These are phyloP conservation scores for Entrophospora sp. DNA, from an alignment of 192 early-diverging fungal species.

Conservation along the genomic window DNA sequence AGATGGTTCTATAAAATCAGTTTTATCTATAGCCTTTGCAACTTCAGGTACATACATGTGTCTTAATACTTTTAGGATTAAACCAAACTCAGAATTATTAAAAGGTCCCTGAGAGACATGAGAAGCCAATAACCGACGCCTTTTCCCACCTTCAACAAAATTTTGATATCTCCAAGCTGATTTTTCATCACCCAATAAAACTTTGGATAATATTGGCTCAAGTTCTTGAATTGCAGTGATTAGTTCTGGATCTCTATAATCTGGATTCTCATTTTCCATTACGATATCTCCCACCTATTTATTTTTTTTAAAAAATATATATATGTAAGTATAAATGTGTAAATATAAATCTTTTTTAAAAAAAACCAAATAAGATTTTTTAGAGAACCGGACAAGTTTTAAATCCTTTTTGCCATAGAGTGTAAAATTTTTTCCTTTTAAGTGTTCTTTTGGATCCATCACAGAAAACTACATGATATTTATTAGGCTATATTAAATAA, in stretches of 20 bases:
- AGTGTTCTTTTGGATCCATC: too few relatives aligned
- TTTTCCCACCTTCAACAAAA: slow-evolving; percentile 11
- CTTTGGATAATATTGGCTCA: background rate
- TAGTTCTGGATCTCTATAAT: background rate
- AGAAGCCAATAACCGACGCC: background rate
- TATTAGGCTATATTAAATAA: too few relatives aligned
- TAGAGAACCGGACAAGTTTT: too few relatives aligned
- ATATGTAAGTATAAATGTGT: too few relatives aligned
- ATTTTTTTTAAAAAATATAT: background rate
- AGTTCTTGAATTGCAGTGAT: background rate
- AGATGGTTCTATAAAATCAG: too few relatives aligned
- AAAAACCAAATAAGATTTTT: too few relatives aligned
- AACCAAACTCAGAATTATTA: background rate
- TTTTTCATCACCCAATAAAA: background rate
- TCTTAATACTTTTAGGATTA: slow-evolving; percentile 2
- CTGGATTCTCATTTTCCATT: background rate
- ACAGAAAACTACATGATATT: too few relatives aligned
- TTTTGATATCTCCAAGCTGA: slow-evolving; percentile 1
- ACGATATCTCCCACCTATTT: background rate
- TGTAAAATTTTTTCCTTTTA: too few relatives aligned
- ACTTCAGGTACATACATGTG: slow-evolving; percentile 4
- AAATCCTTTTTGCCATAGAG: too few relatives aligned
- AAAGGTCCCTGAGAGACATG: slow-evolving; percentile 5
- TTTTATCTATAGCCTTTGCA: slow-evolving; percentile 1
- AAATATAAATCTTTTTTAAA: too few relatives aligned